Evolutionary conservation across 1,284 basidiomycete genomes (phyloP).

Genomic region (Chiua sp.): DNA sequence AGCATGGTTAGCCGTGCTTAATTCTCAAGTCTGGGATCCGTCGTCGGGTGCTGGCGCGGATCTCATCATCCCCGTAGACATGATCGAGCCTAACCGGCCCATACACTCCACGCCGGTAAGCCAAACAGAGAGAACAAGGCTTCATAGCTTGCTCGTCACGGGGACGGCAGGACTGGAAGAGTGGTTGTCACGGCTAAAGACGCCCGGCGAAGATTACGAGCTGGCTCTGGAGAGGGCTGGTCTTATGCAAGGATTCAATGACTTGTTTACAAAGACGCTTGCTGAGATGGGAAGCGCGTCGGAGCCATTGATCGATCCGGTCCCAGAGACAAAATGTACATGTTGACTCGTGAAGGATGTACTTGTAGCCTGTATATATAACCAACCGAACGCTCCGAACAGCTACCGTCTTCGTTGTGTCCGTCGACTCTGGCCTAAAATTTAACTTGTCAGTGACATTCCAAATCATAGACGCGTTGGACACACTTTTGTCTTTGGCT

Average conservation of each 20-base stretch:
- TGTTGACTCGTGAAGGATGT: slow-evolving; percentile 21
- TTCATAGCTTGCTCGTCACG: slow-evolving; percentile 65
- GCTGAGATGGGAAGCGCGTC: slow-evolving; percentile 55
- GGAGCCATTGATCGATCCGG: slow-evolving; percentile 33
- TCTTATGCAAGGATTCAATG: slow-evolving; percentile 63
- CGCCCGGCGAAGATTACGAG: slow-evolving; percentile 44
- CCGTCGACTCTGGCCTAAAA: slow-evolving; percentile 37
- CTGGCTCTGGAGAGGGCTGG: slow-evolving; percentile 52
- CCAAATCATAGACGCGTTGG: background rate
- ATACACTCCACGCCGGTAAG: slow-evolving; percentile 52
- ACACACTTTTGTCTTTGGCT: slow-evolving; percentile 69
- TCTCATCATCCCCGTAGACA: slow-evolving; percentile 44
- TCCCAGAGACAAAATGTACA: slow-evolving; percentile 20
- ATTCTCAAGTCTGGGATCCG: slow-evolving; percentile 67
- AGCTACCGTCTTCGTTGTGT: slow-evolving; percentile 32
- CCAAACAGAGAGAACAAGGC: slow-evolving; percentile 70
- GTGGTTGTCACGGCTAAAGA: slow-evolving; percentile 55
- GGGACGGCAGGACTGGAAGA: slow-evolving; percentile 67
- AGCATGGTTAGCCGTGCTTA: slow-evolving; percentile 70
- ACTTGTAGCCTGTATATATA: slow-evolving; percentile 1
- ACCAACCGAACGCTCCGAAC: background rate
- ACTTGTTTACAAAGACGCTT: slow-evolving; percentile 63
- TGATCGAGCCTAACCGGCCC: slow-evolving; percentile 22
- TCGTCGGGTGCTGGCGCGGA: slow-evolving; percentile 51
- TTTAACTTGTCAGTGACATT: background rate